Conservation (phyloP, 257 asterid genomes). For the Jaltomata sinuosa region DNA sequence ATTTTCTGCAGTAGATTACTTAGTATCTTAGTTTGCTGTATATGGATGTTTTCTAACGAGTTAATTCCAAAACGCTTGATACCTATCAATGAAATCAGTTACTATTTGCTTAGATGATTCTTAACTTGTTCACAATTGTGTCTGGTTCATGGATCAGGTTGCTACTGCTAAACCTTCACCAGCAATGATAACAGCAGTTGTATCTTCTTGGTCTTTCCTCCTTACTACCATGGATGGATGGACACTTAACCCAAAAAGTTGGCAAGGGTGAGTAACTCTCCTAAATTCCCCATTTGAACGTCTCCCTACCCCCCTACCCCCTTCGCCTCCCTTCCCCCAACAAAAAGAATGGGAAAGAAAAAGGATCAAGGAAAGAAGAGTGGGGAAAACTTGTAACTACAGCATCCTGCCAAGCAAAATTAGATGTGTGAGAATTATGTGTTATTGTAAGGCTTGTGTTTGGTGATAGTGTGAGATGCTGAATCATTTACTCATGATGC, state of each 20-base stretch:
- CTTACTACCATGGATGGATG: slow-evolving; percentile 60
- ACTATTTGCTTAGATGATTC: background rate
- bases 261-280: slow-evolving; percentile 63
- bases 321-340: too few relatives aligned
- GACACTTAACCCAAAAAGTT: slow-evolving; percentile 56
- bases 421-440: background rate
- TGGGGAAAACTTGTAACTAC: background rate
- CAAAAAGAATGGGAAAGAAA: background rate
- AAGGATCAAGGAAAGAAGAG: background rate
- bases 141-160: slow-evolving; percentile 37
- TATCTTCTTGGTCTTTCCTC: slow-evolving; percentile 88
- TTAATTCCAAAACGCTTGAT: background rate
- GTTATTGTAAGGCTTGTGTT: background rate
- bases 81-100: background rate
- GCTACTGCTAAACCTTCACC: slow-evolving; percentile 60
- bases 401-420: background rate
- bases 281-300: background rate
- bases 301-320: background rate
- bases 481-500: slow-evolving; percentile 10
- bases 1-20: background rate
- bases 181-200: slow-evolving; percentile 48
- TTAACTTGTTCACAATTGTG: background rate
- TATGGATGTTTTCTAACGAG: background rate
- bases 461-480: background rate
- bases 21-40: background rate